A percentile compares a stretch with the other conserved stretches of the same genome.
These are phyloP conservation scores for Ceratocystis harringtonii DNA, from an alignment of 2,329 filamentous ascomycete species.

Conservation along the genomic window DNA sequence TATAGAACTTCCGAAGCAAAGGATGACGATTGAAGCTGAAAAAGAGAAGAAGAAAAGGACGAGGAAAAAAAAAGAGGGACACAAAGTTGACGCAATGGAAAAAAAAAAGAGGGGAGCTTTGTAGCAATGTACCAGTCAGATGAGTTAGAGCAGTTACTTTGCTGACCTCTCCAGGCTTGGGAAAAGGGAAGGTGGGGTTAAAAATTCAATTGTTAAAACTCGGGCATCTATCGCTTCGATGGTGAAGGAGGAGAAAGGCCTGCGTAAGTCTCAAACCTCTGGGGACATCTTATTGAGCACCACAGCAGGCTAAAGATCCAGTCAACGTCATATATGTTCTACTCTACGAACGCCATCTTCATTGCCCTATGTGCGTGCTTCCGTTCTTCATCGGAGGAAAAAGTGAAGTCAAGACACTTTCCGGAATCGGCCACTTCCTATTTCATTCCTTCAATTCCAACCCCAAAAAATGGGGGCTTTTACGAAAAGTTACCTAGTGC, in stretches of 20 bases:
- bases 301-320: not conserved
- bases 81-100: constrained; percentile 1
- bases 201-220: constrained; percentile 9
- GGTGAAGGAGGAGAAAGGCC: not conserved
- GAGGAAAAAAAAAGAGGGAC: not conserved
- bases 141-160: not conserved
- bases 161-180: not conserved
- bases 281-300: not conserved
- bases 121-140: not conserved
- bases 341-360: not conserved
- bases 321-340: not conserved
- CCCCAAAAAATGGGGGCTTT: not conserved
- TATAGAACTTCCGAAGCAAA: constrained; percentile 15
- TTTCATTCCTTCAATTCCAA: not conserved
- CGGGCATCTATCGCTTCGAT: constrained; percentile 2
- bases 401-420: not conserved
- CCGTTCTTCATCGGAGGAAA: not conserved
- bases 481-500: not conserved
- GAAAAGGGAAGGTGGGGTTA: constrained; percentile 14
- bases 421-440: not conserved
- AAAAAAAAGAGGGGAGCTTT: not conserved
- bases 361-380: not conserved
- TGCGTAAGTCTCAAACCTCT: too few species aligned
- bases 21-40: constrained; percentile 13
- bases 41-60: constrained; percentile 3